Evolutionary conservation across 306 rosid species (phyloP).

Genomic region (Vachellia pachyceras): DNA sequence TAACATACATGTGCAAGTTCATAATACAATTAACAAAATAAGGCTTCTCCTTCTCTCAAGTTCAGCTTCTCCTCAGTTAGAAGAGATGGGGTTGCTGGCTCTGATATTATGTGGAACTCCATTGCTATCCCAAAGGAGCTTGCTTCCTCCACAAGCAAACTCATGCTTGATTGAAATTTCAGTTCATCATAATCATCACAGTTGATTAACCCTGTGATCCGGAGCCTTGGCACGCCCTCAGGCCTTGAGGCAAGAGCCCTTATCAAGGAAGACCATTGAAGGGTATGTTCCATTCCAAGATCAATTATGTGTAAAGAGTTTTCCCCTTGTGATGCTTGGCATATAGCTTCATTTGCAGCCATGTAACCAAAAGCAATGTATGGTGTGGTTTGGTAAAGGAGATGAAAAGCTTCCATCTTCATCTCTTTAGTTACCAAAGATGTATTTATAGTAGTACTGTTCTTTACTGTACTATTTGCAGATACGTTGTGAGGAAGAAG

Average conservation of each 20-base stretch:
- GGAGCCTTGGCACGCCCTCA: constrained; percentile 65
- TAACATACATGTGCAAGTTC: constrained; percentile 67
- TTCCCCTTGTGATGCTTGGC: constrained; percentile 64
- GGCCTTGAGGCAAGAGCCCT: constrained; percentile 71
- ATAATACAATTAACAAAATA: constrained; percentile 64
- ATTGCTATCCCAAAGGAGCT: constrained; percentile 56
- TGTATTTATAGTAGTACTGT: constrained; percentile 36
- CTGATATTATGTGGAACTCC: constrained; percentile 53
- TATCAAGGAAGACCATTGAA: constrained; percentile 82
- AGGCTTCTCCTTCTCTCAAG: constrained; percentile 69
- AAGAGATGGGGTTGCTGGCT: constrained; percentile 54
- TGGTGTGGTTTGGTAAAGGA: constrained; percentile 82
- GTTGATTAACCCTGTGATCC: constrained; percentile 57
- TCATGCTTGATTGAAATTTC: constrained; percentile 55
- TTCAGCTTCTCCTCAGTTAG: constrained; percentile 62
- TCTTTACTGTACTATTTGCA: constrained; percentile 48
- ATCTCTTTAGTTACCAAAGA: constrained; percentile 57
- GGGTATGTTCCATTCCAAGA: constrained; percentile 69
- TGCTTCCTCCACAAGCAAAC: constrained; percentile 63
- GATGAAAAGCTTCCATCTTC: constrained; percentile 69
- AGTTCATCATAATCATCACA: constrained; percentile 33
- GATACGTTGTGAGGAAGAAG: constrained; percentile 55
- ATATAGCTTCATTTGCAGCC: constrained; percentile 84
- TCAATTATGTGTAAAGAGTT: constrained; percentile 68
- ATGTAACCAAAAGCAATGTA: constrained; percentile 71